These are phyloP conservation scores for Xylaria acuta DNA, from an alignment of 495 filamentous ascomycete species.

Conservation along the genomic window DNA sequence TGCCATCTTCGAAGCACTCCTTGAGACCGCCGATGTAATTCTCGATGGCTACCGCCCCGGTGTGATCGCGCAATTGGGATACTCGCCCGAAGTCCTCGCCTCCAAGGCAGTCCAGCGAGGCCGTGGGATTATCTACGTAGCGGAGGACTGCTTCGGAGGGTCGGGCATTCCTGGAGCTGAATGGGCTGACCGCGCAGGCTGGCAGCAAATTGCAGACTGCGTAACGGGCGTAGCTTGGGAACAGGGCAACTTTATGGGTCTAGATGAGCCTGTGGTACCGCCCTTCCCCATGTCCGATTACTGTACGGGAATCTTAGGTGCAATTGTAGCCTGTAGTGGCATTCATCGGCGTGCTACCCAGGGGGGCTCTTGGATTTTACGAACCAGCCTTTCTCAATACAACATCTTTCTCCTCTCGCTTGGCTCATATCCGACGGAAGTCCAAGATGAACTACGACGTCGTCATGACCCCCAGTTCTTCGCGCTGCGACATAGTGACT, in stretches of 20 bases:
- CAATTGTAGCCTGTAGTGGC: slow-evolving; percentile 67
- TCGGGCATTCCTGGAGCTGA: slow-evolving; percentile 43
- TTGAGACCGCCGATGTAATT: slow-evolving; percentile 61
- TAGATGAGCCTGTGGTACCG: slow-evolving; percentile 72
- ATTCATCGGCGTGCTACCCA: slow-evolving; percentile 65
- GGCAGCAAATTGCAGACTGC: slow-evolving; percentile 67
- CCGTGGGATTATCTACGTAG: slow-evolving; percentile 71
- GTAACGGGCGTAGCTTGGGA: slow-evolving; percentile 67
- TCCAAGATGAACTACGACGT: slow-evolving; percentile 62
- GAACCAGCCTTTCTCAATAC: slow-evolving; percentile 50
- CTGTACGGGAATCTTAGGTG: slow-evolving; percentile 71
- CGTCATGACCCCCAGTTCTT: slow-evolving; percentile 55
- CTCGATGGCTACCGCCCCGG: slow-evolving; percentile 73
- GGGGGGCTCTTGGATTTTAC: slow-evolving; percentile 70
- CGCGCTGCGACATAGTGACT: slow-evolving; percentile 69
- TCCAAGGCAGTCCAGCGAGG: slow-evolving; percentile 56
- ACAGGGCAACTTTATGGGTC: slow-evolving; percentile 75
- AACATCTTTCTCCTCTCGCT: slow-evolving; percentile 68
- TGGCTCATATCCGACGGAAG: slow-evolving; percentile 62
- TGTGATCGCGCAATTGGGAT: slow-evolving; percentile 65
- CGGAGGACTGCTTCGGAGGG: slow-evolving; percentile 75
- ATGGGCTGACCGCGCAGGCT: slow-evolving; percentile 58
- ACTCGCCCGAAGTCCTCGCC: slow-evolving; percentile 57
- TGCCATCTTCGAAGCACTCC: slow-evolving; percentile 59
- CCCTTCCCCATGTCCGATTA: slow-evolving; percentile 86